phyloP scores from a whole-genome alignment of 2,329 filamentous ascomycete genomes.

The Helotiales sp. region DNA sequence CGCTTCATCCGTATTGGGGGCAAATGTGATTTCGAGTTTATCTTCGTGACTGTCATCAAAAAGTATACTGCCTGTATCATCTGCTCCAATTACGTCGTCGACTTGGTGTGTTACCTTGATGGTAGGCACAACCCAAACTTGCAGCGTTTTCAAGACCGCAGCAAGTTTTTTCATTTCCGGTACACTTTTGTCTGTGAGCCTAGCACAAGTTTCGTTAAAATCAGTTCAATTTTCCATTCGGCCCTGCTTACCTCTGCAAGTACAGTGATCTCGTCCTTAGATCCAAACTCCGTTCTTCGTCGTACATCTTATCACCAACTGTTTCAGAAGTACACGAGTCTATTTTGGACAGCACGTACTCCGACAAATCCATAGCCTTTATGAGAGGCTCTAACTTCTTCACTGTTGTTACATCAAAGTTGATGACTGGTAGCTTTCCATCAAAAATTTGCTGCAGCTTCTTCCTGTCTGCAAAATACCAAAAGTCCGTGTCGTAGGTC shows the following conservation, averaged over 20 bases:
- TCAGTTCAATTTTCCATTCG: background rate
- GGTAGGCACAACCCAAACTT: slow-evolving; percentile 5
- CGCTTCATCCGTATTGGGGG: background rate
- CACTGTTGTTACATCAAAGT: slow-evolving; percentile 8
- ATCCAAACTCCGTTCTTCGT: slow-evolving; percentile 2
- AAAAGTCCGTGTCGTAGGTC: background rate
- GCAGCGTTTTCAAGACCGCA: background rate
- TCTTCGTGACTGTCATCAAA: background rate
- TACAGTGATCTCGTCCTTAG: slow-evolving; percentile 7
- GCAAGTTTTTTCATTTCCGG: slow-evolving; percentile 2
- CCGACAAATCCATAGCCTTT: slow-evolving; percentile 7
- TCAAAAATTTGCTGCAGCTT: slow-evolving; percentile 5
- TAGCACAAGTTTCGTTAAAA: background rate
- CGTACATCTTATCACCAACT: slow-evolving; percentile 3
- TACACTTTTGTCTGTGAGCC: slow-evolving; percentile 2
- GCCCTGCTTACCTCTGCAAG: background rate
- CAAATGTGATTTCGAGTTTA: slow-evolving; percentile 1
- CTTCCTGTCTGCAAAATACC: slow-evolving; percentile 11
- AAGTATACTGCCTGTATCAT: slow-evolving; percentile 1
- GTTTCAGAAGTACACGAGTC: background rate
- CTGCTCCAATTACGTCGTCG: background rate
- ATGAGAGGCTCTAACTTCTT: slow-evolving; percentile 8
- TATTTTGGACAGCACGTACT: slow-evolving; percentile 1
- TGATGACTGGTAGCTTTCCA: slow-evolving; percentile 7
- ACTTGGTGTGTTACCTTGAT: slow-evolving; percentile 5